phyloP scores from a whole-genome alignment of 768 basidiomycete genomes.

The Royoungia palumana region DNA sequence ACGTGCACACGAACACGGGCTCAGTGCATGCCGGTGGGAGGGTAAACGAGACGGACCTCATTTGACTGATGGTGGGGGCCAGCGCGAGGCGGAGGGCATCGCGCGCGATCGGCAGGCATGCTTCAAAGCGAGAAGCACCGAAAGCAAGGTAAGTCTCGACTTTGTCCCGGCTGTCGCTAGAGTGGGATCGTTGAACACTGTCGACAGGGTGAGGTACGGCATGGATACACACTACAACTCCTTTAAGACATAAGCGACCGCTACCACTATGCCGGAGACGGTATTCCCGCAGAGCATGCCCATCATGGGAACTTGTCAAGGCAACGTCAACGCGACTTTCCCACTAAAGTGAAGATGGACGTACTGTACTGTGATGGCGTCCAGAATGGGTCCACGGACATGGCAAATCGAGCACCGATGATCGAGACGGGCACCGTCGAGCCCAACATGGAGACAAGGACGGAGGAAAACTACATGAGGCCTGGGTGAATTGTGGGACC shows the following conservation, averaged over 20 bases:
- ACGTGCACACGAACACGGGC: not conserved
- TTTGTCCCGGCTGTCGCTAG: conserved; percentile 79
- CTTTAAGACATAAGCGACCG: conserved; percentile 65
- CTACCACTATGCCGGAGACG: conserved; percentile 71
- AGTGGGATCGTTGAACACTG: not conserved
- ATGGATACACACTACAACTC: conserved; percentile 60
- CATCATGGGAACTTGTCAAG: conserved; percentile 63
- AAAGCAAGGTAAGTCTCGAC: conserved; percentile 84
- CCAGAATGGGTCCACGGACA: conserved; percentile 80
- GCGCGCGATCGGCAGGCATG: conserved; percentile 72
- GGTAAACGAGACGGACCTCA: conserved; percentile 52
- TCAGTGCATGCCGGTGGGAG: not conserved
- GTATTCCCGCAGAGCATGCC: conserved; percentile 86
- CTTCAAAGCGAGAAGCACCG: conserved; percentile 81
- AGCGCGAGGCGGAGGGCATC: conserved; percentile 79
- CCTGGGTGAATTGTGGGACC: conserved; percentile 7
- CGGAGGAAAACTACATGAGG: conserved; percentile 51
- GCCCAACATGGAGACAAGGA: conserved; percentile 65
- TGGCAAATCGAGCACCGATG: conserved; percentile 70
- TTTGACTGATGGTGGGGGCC: conserved; percentile 79
- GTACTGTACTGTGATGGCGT: conserved; percentile 75
- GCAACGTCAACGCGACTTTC: not conserved
- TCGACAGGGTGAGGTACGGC: not conserved
- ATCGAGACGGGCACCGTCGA: conserved; percentile 80
- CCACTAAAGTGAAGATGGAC: conserved; percentile 14